These are phyloP conservation scores for Ceratocystis cubensis DNA, from an alignment of 2,329 filamentous ascomycete genomes.

Conservation along the genomic window DNA sequence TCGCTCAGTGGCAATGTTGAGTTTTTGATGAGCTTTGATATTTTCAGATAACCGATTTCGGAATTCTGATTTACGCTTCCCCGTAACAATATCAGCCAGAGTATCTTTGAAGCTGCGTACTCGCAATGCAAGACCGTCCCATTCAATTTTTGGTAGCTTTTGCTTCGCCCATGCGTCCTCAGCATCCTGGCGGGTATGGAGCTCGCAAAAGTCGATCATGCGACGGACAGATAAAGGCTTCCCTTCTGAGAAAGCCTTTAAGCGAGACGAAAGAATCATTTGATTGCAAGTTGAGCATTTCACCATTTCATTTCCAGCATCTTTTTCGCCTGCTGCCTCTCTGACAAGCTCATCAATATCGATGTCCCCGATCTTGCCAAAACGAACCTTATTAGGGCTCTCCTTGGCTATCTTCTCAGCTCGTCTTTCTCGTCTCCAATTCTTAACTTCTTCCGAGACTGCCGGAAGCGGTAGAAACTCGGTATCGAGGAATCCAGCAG, in stretches of 20 bases:
- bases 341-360: constrained; percentile 9
- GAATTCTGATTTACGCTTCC: constrained; percentile 49
- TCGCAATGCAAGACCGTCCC: constrained; percentile 47
- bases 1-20: constrained; percentile 45
- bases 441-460: background rate
- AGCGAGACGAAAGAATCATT: constrained; percentile 40
- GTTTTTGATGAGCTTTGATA: constrained; percentile 45
- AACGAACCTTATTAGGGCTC: constrained; percentile 1
- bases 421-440: constrained; percentile 1
- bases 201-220: constrained; percentile 51
- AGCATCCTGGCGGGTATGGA: constrained; percentile 47
- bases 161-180: constrained; percentile 35
- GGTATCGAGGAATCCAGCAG: background rate
- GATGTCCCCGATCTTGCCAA: background rate
- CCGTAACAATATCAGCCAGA: constrained; percentile 45
- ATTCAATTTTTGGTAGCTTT: constrained; percentile 60
- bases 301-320: constrained; percentile 7
- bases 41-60: constrained; percentile 42
- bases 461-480: constrained; percentile 2
- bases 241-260: constrained; percentile 41
- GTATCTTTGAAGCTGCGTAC: constrained; percentile 43
- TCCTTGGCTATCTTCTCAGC: background rate
- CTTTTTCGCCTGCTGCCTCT: constrained; percentile 4
- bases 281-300: constrained; percentile 56
- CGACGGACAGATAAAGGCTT: constrained; percentile 42